phyloP scores from a whole-genome alignment of 371 early-diverging fungal species.

The Mycotypha africana region DNA sequence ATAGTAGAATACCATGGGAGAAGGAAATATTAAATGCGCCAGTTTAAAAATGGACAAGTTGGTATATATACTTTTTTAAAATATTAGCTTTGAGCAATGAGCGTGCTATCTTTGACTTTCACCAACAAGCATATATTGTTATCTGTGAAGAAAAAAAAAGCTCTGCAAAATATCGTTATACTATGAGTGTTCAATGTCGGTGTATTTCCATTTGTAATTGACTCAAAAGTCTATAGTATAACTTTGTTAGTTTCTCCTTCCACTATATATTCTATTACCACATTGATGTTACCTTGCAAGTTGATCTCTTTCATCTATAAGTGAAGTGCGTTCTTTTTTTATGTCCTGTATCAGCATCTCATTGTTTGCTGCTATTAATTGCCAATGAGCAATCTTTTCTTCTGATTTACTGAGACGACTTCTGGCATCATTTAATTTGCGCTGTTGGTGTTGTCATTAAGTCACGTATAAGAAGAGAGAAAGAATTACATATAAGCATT shows the following conservation, averaged over 20 bases:
- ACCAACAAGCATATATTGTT: no score
- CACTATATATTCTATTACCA: neutral
- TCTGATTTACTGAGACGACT: slow-evolving; percentile 4
- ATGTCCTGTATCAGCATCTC: slow-evolving; percentile 16
- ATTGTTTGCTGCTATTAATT: slow-evolving; percentile 14
- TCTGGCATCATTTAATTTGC: slow-evolving; percentile 21
- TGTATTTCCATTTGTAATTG: slow-evolving; percentile 36
- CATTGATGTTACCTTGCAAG: slow-evolving; percentile 17
- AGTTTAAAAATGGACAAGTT: no score
- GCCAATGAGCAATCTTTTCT: slow-evolving; percentile 15
- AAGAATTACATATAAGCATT: neutral
- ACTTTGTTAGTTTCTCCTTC: neutral
- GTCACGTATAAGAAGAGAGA: slow-evolving; percentile 1
- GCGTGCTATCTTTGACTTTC: no score
- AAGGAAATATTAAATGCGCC: no score
- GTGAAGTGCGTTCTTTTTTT: slow-evolving; percentile 17
- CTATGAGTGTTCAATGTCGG: neutral
- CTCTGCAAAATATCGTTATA: no score
- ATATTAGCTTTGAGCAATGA: no score
- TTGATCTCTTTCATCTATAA: slow-evolving; percentile 30
- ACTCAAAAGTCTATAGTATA: slow-evolving; percentile 19
- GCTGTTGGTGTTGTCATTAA: no score
- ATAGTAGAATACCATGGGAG: no score
- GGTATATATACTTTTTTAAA: no score
- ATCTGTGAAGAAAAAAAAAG: no score